Evolutionary conservation across 345 rosid genomes (phyloP).

Genomic region (Erysimum cheiranthoides): DNA sequence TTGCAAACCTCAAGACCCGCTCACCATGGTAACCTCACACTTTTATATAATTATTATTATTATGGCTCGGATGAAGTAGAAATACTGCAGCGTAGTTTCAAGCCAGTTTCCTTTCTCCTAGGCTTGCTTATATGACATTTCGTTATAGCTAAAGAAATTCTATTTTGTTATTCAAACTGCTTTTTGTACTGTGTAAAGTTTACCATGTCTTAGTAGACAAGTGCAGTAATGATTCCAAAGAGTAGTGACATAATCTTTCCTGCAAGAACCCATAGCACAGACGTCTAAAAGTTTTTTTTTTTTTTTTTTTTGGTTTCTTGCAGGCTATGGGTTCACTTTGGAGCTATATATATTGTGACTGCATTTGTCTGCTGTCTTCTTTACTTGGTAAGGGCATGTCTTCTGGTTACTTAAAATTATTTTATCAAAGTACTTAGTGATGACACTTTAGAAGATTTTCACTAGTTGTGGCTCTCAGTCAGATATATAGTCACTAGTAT

Average conservation of each 20-base stretch:
- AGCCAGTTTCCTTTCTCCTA: background rate
- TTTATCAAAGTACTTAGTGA: slow-evolving; percentile 8
- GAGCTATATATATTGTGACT: slow-evolving; percentile 76
- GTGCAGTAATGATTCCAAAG: background rate
- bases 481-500: slow-evolving; percentile 14
- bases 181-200: slow-evolving; percentile 3
- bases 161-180: background rate
- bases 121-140: background rate
- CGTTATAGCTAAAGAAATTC: background rate
- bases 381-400: slow-evolving; percentile 61
- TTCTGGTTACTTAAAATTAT: background rate
- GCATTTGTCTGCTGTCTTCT: slow-evolving; percentile 77
- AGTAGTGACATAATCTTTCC: background rate
- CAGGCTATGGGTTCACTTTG: slow-evolving; percentile 97
- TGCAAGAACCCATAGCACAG: background rate
- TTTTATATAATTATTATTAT: background rate
- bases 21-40: slow-evolving; percentile 61
- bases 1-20: slow-evolving; percentile 73
- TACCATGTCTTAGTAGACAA: background rate
- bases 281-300: background rate
- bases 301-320: slow-evolving; percentile 35
- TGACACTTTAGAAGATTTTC: slow-evolving; percentile 24
- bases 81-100: slow-evolving; percentile 7
- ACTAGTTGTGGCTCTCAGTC: slow-evolving; percentile 8
- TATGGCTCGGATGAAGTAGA: background rate